A percentile compares a stretch with the other conserved stretches of the same genome.
Evolutionary conservation across 2,329 filamentous ascomycete genomes (phyloP).

Genomic region (Cadophora malorum): DNA sequence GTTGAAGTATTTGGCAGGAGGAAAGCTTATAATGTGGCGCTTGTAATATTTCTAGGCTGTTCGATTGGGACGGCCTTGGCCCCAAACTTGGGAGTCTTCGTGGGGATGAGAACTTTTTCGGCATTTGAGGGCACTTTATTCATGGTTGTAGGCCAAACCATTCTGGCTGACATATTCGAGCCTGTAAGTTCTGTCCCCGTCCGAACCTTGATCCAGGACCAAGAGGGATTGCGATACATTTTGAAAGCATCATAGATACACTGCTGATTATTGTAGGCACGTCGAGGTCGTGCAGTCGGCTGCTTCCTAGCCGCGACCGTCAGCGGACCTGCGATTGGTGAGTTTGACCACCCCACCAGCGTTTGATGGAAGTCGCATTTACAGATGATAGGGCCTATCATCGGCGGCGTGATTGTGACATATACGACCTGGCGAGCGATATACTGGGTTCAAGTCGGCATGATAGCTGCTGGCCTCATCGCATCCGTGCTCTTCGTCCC

Average conservation of each 20-base stretch:
- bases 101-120: slow-evolving; percentile 24
- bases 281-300: slow-evolving; percentile 49
- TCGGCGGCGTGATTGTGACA: slow-evolving; percentile 45
- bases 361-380: neutral
- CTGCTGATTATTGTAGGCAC: slow-evolving; percentile 39
- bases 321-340: slow-evolving; percentile 48
- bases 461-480: slow-evolving; percentile 42
- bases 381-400: slow-evolving; percentile 35
- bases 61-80: slow-evolving; percentile 27
- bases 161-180: slow-evolving; percentile 31
- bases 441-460: slow-evolving; percentile 45
- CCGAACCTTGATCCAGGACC: neutral
- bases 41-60: slow-evolving; percentile 25
- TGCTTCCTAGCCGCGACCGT: slow-evolving; percentile 53
- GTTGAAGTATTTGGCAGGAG: slow-evolving; percentile 26
- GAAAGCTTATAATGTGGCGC: slow-evolving; percentile 24
- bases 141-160: slow-evolving; percentile 31
- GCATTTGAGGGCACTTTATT: slow-evolving; percentile 30
- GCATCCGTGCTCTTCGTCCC: slow-evolving; percentile 43
- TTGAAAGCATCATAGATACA: neutral
- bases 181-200: slow-evolving; percentile 21
- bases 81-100: slow-evolving; percentile 25
- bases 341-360: neutral
- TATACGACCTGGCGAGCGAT: slow-evolving; percentile 44
- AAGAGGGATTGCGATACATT: neutral